Conservation (phyloP, 306 rosid genomes). For the Lupinus albus region DNA sequence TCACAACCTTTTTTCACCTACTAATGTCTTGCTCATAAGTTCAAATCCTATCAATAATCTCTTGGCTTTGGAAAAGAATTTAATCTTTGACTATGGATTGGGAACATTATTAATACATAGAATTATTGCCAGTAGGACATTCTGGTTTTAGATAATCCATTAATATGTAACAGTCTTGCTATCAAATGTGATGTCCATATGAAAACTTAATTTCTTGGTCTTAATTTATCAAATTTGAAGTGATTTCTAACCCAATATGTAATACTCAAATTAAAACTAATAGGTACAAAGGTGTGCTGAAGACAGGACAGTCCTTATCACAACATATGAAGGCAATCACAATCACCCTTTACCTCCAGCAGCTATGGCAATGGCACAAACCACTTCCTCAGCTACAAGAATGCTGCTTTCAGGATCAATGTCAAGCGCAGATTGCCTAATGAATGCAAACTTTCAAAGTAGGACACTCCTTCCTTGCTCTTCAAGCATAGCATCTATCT, state of each 20-base stretch:
- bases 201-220: background rate
- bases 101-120: too few species aligned
- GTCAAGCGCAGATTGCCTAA: constrained; percentile 65
- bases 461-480: constrained; percentile 65
- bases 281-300: constrained; percentile 93
- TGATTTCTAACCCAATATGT: constrained; percentile 18
- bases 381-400: constrained; percentile 73
- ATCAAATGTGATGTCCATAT: background rate
- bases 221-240: constrained; percentile 5
- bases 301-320: constrained; percentile 63
- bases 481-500: constrained; percentile 80
- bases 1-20: background rate
- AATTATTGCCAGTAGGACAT: background rate
- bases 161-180: background rate
- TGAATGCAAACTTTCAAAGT: constrained; percentile 60
- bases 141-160: background rate
- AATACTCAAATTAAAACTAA: constrained; percentile 14
- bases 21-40: too few species aligned
- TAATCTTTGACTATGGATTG: too few species aligned
- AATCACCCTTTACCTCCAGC: constrained; percentile 82
- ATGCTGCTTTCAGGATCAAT: constrained; percentile 82
- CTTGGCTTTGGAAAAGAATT: too few species aligned
- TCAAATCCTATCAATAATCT: too few species aligned
- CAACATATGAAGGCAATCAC: constrained; percentile 91
- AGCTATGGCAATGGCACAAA: constrained; percentile 82